Conservation (phyloP, 2,329 filamentous ascomycete genomes). For the Drechslera avenae region DNA sequence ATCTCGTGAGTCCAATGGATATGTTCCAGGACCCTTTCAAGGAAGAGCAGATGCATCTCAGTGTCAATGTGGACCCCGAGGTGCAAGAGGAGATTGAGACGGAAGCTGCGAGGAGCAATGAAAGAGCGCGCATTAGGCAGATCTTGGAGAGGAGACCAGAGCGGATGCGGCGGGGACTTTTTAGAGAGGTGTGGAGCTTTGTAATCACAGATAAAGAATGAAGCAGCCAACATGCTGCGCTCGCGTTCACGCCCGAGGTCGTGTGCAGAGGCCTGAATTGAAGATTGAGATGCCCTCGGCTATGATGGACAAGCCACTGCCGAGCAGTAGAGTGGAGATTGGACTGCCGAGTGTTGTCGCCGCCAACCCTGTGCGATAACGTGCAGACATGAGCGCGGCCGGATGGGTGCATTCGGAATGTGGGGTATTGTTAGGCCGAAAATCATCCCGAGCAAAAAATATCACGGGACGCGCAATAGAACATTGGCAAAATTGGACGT, state of each 20-base stretch:
- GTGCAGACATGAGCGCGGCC: conserved; percentile 9
- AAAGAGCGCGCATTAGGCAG: conserved; percentile 15
- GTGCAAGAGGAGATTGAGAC: conserved; percentile 22
- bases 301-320: too few relatives aligned
- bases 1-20: background rate
- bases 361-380: background rate
- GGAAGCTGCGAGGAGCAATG: conserved; percentile 14
- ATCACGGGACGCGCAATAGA: background rate
- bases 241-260: too few relatives aligned
- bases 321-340: too few relatives aligned
- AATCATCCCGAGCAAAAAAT: background rate
- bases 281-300: too few relatives aligned
- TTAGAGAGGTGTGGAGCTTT: conserved; percentile 33
- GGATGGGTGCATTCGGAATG: conserved; percentile 5
- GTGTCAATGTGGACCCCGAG: conserved; percentile 10
- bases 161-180: conserved; percentile 18
- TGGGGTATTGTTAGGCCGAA: background rate
- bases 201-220: conserved; percentile 22
- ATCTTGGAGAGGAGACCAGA: conserved; percentile 19
- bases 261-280: too few relatives aligned
- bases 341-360: too few relatives aligned
- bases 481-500: background rate
- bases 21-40: conserved; percentile 10
- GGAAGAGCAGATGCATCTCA: background rate
- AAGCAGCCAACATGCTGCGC: background rate